Evolutionary conservation across 495 filamentous ascomycete genomes (phyloP).

Genomic region (Neurospora intermedia): DNA sequence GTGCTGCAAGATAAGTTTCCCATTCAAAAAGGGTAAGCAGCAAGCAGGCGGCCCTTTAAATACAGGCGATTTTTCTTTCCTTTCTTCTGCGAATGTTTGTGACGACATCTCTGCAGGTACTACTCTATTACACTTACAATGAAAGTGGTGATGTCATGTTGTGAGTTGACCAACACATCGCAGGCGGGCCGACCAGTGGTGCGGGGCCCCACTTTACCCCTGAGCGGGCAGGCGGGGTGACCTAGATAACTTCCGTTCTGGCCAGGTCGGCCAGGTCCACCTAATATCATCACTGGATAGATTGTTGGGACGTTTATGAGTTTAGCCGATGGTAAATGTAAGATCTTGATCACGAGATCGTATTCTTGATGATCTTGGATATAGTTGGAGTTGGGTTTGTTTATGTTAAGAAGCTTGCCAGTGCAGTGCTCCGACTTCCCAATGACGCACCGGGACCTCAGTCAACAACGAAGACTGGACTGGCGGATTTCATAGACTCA

Average conservation of each 20-base stretch:
- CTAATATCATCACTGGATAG: not conserved
- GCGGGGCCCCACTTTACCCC: not conserved
- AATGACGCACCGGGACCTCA: not conserved
- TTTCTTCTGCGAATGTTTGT: not conserved
- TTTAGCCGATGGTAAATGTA: not conserved
- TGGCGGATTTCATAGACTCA: not conserved
- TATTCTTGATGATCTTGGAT: not conserved
- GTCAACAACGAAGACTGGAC: not conserved
- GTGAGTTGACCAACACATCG: not conserved
- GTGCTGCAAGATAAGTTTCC: not conserved
- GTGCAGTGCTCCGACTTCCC: too few relatives aligned
- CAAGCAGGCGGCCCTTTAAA: not conserved
- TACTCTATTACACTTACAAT: not conserved
- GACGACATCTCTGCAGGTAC: not conserved
- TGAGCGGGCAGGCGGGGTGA: not conserved
- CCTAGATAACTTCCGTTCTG: not conserved
- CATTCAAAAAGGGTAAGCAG: not conserved
- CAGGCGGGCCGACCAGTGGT: not conserved
- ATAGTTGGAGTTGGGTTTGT: not conserved
- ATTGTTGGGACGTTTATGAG: not conserved
- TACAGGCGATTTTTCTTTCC: not conserved
- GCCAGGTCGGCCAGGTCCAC: not conserved
- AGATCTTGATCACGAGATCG: not conserved
- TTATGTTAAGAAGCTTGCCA: not conserved
- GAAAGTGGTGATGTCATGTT: constrained; percentile 7